Conservation (phyloP, 1,139 yeast species). For the Candida labiduridarum region DNA sequence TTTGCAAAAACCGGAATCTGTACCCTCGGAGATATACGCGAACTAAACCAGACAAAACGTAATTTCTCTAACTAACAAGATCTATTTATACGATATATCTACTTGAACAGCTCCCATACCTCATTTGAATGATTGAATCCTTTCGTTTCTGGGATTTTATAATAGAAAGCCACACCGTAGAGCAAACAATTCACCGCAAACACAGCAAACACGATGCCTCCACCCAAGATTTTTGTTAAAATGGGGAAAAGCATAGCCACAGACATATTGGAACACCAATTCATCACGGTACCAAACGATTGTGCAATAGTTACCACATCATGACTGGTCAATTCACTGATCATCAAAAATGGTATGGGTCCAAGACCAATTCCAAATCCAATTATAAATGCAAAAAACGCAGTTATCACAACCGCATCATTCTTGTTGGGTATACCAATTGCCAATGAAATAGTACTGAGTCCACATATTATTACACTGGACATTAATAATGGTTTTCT, state of each 20-base stretch:
- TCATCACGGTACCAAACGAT: slow-evolving; percentile 81
- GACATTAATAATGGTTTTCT: slow-evolving; percentile 65
- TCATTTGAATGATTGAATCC: slow-evolving; percentile 27
- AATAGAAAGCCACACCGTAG: slow-evolving; percentile 23
- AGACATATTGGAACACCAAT: slow-evolving; percentile 81
- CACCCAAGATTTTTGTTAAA: slow-evolving; percentile 27
- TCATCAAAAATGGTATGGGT: slow-evolving; percentile 84
- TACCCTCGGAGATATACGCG: neutral
- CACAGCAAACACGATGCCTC: slow-evolving; percentile 33
- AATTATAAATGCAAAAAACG: slow-evolving; percentile 69
- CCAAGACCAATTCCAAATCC: slow-evolving; percentile 88
- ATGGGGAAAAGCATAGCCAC: slow-evolving; percentile 78
- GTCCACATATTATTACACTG: slow-evolving; percentile 66
- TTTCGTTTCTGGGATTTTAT: slow-evolving; percentile 39
- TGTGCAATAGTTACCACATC: slow-evolving; percentile 82
- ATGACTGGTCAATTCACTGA: slow-evolving; percentile 77
- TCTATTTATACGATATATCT: neutral
- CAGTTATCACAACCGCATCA: slow-evolving; percentile 50
- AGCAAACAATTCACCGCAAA: slow-evolving; percentile 26
- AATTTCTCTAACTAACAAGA: neutral
- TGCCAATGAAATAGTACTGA: slow-evolving; percentile 60
- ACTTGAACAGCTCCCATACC: slow-evolving; percentile 27
- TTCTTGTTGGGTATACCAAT: slow-evolving; percentile 52
- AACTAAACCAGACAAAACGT: neutral
- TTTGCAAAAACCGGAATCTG: neutral